A percentile compares a stretch with the other conserved stretches of the same genome.
Conservation (phyloP, 495 filamentous ascomycete species). For the Podospora appendiculata region DNA sequence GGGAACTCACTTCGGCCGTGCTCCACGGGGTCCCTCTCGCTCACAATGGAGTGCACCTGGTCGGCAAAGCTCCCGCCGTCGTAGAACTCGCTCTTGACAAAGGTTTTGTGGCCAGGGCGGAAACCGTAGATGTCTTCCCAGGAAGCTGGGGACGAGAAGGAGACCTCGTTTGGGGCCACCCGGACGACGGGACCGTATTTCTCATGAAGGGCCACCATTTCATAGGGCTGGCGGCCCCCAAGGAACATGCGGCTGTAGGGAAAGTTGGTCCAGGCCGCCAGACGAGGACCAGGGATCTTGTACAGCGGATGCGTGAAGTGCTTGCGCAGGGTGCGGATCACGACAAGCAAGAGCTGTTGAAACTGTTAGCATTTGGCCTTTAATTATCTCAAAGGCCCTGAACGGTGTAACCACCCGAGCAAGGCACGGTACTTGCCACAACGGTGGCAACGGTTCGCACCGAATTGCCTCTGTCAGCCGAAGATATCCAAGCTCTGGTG, state of each 20-base stretch:
- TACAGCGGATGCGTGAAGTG: neutral
- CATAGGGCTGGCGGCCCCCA: constrained; percentile 7
- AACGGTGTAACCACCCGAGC: too few species aligned
- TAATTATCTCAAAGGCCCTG: too few species aligned
- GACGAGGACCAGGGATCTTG: neutral
- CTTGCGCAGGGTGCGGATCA: neutral
- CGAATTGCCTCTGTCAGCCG: too few species aligned
- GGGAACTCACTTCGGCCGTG: constrained; percentile 17
- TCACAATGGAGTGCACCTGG: constrained; percentile 7
- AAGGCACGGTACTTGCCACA: too few species aligned
- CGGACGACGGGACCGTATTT: neutral
- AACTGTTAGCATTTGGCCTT: too few species aligned
- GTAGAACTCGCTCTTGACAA: constrained; percentile 27
- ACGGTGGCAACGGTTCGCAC: too few species aligned
- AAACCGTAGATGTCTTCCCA: constrained; percentile 53
- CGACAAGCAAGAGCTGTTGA: neutral
- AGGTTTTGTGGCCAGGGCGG: constrained; percentile 15
- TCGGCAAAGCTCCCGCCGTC: neutral
- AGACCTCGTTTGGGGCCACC: constrained; percentile 39
- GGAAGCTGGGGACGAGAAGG: constrained; percentile 41
- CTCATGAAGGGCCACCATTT: constrained; percentile 27
- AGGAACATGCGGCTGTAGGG: neutral
- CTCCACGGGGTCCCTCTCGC: constrained; percentile 15
- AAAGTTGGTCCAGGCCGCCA: neutral
- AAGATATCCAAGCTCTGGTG: too few species aligned